A percentile compares a stretch with the other conserved stretches of the same genome.
phyloP scores from a whole-genome alignment of 176 grass and related monocot species.

The Zea mays region DNA sequence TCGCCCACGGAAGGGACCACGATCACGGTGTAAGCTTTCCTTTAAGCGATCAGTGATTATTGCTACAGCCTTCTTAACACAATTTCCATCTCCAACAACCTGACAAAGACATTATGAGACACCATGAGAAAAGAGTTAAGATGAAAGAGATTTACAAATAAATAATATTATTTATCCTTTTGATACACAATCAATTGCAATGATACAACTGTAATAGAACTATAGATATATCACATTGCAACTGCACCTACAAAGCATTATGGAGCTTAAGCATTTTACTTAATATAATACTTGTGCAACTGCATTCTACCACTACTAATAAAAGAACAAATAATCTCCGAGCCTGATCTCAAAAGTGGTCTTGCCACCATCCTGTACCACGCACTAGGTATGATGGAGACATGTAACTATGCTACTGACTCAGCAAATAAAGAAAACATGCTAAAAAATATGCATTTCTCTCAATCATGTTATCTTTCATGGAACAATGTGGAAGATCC shows the following conservation, averaged over 20 bases:
- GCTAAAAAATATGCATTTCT: neutral
- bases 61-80: conserved; percentile 81
- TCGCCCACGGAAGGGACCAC: conserved; percentile 71
- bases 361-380: neutral
- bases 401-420: no score
- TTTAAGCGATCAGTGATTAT: conserved; percentile 84
- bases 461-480: neutral
- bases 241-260: neutral
- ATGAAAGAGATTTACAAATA: conserved; percentile 2
- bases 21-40: conserved; percentile 93
- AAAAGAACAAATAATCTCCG: neutral
- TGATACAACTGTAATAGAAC: neutral
- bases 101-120: conserved; percentile 38
- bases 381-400: neutral
- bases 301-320: neutral
- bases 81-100: conserved; percentile 85
- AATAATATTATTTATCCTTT: conserved; percentile 13
- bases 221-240: conserved; percentile 22
- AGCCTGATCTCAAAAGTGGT: neutral
- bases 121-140: neutral
- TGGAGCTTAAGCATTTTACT: neutral
- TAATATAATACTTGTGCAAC: neutral
- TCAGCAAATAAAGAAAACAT: neutral
- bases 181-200: conserved; percentile 1
- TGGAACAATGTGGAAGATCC: neutral